A percentile compares a stretch with the other conserved stretches of the same genome.
Evolutionary conservation across 2,329 filamentous ascomycete genomes (phyloP).

Genomic region (Acephala macrosclerotiorum): DNA sequence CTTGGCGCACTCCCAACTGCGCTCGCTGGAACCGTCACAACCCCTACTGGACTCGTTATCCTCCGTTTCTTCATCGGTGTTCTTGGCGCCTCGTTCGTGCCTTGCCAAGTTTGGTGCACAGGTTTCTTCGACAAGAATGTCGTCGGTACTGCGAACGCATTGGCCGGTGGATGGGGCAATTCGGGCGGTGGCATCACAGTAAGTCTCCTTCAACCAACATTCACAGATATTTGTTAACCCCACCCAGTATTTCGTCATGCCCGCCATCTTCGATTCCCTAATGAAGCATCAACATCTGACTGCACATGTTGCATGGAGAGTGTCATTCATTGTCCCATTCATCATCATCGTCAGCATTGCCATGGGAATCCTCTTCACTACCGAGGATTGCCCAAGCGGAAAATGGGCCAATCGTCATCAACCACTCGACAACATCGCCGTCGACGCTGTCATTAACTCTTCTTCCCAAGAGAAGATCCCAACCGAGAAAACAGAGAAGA

Average conservation of each 20-base stretch:
- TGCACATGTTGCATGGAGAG: conserved; percentile 78
- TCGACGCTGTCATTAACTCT: conserved; percentile 15
- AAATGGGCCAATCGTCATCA: conserved; percentile 75
- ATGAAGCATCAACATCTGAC: conserved; percentile 64
- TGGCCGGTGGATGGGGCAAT: conserved; percentile 87
- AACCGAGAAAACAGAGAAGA: conserved; percentile 43
- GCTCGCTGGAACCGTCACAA: conserved; percentile 78
- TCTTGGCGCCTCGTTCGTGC: conserved; percentile 79
- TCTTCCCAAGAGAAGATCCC: conserved; percentile 60
- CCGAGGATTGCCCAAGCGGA: conserved; percentile 83
- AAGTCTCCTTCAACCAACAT: not conserved
- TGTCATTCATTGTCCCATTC: conserved; percentile 85
- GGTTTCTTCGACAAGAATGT: conserved; percentile 94
- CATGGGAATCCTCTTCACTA: conserved; percentile 73
- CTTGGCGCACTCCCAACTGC: conserved; percentile 84
- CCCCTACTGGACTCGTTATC: conserved; percentile 69
- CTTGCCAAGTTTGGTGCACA: conserved; percentile 91
- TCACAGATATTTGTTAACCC: not conserved
- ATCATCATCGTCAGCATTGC: conserved; percentile 74
- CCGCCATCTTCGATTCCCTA: conserved; percentile 83
- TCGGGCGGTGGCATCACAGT: conserved; percentile 83
- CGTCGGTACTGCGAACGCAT: conserved; percentile 85
- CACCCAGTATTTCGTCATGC: conserved; percentile 84
- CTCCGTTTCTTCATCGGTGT: conserved; percentile 84
- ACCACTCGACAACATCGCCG: conserved; percentile 40